phyloP scores from a whole-genome alignment of 2,329 filamentous ascomycete genomes.

The Teratosphaeria epicoccoides region DNA sequence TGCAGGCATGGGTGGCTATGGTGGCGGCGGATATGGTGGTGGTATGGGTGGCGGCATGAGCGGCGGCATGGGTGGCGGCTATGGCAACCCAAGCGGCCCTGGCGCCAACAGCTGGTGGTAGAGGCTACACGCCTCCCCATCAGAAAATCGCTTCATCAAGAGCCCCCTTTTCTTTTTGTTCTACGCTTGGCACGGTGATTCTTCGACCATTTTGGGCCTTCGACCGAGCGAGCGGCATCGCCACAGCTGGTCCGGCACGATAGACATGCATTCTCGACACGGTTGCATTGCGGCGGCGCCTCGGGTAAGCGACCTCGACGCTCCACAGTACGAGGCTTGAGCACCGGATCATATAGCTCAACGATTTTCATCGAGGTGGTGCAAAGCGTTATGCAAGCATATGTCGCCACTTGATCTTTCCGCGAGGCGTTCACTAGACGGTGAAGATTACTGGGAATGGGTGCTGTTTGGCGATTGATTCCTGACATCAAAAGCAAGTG shows the following conservation, averaged over 20 bases:
- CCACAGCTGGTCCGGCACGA: conserved; percentile 33
- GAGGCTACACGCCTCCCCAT: conserved; percentile 10
- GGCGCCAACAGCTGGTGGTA: conserved; percentile 52
- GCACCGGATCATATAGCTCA: neutral
- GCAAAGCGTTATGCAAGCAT: neutral
- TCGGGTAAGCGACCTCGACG: conserved; percentile 2
- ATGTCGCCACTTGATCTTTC: neutral
- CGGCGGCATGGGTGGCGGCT: conserved; percentile 47
- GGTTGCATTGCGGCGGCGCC: conserved; percentile 8
- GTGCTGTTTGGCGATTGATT: neutral
- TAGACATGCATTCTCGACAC: conserved; percentile 36
- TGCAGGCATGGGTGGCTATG: conserved; percentile 35
- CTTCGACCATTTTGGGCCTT: conserved; percentile 8
- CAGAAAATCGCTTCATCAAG: neutral
- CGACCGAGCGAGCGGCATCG: conserved; percentile 11
- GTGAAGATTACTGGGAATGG: neutral
- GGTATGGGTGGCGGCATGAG: too few species aligned
- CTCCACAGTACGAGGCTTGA: neutral
- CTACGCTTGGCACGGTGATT: conserved; percentile 19
- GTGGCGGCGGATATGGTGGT: conserved; percentile 30
- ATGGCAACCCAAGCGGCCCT: conserved; percentile 60
- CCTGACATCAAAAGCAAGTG: neutral
- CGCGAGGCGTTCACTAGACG: neutral
- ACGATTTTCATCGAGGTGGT: neutral
- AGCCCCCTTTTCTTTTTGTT: conserved; percentile 8